Evolutionary conservation across 306 rosid species (phyloP).

Genomic region (Casuarina equisetifolia): DNA sequence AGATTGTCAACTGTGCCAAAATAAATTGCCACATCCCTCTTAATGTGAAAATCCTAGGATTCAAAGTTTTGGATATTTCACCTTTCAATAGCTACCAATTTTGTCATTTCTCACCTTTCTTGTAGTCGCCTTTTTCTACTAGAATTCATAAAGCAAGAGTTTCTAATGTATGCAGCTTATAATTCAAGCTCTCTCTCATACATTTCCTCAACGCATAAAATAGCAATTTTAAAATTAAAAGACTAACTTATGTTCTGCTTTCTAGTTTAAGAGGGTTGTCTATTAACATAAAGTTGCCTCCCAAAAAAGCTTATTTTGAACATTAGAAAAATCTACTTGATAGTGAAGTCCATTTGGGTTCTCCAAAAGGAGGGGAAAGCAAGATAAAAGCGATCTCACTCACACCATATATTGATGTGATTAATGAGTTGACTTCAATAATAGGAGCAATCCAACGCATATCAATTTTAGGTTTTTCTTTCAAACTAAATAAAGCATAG

Average conservation of each 20-base stretch:
- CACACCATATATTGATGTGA: background rate
- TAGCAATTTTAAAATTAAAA: background rate
- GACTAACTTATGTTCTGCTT: background rate
- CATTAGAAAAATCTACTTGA: background rate
- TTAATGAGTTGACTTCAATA: slow-evolving; percentile 9
- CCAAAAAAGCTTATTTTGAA: background rate
- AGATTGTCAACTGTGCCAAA: background rate
- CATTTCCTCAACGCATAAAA: background rate
- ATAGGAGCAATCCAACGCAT: background rate
- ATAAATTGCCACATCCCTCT: background rate
- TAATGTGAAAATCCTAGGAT: background rate
- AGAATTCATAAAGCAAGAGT: background rate
- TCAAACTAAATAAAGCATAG: background rate
- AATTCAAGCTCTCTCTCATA: background rate
- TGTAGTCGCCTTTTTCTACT: background rate
- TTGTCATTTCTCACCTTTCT: background rate
- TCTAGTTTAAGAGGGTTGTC: background rate
- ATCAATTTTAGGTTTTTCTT: background rate
- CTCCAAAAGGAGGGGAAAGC: background rate
- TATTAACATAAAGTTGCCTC: background rate
- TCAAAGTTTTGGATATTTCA: background rate
- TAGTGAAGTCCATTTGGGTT: background rate
- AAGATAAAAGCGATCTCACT: background rate
- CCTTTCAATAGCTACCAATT: background rate
- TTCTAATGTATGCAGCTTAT: background rate